phyloP scores from a whole-genome alignment of 1,284 basidiomycete species.

The Microbotryum intermedium region DNA sequence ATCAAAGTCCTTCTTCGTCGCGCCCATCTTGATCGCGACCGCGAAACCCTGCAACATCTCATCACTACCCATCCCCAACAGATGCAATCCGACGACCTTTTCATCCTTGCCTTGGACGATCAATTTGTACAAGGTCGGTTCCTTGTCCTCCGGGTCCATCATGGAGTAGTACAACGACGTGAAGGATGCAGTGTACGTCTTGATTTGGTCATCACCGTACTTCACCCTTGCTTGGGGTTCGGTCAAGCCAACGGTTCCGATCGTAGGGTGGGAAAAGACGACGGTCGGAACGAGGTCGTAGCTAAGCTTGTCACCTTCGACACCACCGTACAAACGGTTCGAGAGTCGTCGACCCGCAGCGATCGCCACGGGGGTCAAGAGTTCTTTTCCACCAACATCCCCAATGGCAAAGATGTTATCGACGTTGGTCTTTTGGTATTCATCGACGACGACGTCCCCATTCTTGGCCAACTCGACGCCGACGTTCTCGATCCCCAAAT shows the following conservation, averaged over 20 bases:
- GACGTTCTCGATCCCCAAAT: conserved; percentile 66
- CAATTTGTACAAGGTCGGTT: conserved; percentile 89
- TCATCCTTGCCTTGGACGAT: conserved; percentile 78
- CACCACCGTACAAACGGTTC: conserved; percentile 82
- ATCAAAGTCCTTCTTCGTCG: conserved; percentile 72
- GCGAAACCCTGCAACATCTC: conserved; percentile 90
- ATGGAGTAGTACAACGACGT: conserved; percentile 44
- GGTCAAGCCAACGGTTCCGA: conserved; percentile 83
- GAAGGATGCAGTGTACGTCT: conserved; percentile 63
- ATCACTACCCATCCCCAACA: conserved; percentile 81
- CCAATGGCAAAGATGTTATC: conserved; percentile 73
- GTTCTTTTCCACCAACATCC: conserved; percentile 82
- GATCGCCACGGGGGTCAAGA: conserved; percentile 96
- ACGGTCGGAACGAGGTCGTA: conserved; percentile 86
- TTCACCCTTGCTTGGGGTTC: conserved; percentile 80
- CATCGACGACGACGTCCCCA: conserved; percentile 79
- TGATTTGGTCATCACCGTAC: conserved; percentile 75
- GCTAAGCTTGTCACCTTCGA: conserved; percentile 58
- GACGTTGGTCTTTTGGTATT: conserved; percentile 77
- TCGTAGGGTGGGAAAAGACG: conserved; percentile 89
- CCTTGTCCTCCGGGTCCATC: conserved; percentile 73
- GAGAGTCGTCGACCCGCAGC: conserved; percentile 82
- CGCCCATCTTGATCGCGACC: conserved; percentile 93
- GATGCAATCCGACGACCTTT: conserved; percentile 87
- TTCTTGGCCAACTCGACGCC: conserved; percentile 68